Base-by-base conservation (phyloP, 768 basidiomycete genomes). In the Auriscalpium vulgare region DNA sequence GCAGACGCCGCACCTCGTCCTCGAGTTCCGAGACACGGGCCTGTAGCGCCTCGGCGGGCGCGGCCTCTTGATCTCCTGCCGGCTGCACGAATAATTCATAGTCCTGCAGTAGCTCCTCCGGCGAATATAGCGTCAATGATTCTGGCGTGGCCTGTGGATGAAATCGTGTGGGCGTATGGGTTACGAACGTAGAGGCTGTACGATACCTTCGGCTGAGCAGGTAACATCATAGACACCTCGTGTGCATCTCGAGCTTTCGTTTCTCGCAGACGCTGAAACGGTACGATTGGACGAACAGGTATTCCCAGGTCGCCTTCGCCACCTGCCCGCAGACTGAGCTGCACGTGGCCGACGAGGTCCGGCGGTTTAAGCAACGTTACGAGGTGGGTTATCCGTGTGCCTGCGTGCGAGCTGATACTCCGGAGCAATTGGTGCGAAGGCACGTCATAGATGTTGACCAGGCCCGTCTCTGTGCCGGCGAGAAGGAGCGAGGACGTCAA, bases 371-470 rank as follows among this genome's bases (percentile, higher is more conserved):
- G 76, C 71, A 98, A 78, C 3, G 90, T 88, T 47, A 78, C 71
- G 7, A 99, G 69, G 68, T 84, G 75, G 14, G 90, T 84, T 67
- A 97, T 84, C 36, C 81, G 69, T 62, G 82, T 67, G 46, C 82
- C 81, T 62, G 83, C 87, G 67, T 82, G 87, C 0, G 85, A 76
- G 16, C 81, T 78, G 61, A 97, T 83, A 29, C 88, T 87, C 47
- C 94, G 87, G 29, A 97, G 73, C 34, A 84, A 82, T 66, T 98
- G 95, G 65, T 94, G 91, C 0, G 95, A 95, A 2, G 91, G 83
- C 35, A 95, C 79, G 59, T 97, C 90, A 67, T 94, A 92, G 40
- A 93, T 69, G 56, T 91, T 79, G 50, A 97, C 79, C 11, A 82
- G 66, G 2, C 92, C 92, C 2, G 78, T 69, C 2, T 78, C 68